A percentile compares a stretch with the other conserved stretches of the same genome.
phyloP scores from a whole-genome alignment of 371 early-diverging fungal species.

The Polyrhizophydium stewartii region DNA sequence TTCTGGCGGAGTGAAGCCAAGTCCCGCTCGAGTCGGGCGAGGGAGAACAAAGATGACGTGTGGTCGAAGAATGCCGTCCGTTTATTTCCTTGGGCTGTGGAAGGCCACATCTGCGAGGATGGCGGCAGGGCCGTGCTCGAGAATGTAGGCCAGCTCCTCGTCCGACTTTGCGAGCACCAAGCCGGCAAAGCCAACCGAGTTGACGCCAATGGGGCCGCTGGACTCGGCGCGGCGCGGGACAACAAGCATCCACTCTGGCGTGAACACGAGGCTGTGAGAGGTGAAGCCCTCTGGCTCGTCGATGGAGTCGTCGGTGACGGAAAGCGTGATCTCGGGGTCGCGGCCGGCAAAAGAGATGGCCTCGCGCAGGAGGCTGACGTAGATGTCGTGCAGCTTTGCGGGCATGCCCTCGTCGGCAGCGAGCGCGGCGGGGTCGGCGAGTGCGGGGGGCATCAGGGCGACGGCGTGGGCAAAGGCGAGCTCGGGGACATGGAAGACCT shows the following conservation, averaged over 20 bases:
- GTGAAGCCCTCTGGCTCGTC: background rate
- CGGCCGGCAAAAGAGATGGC: conserved; percentile 10
- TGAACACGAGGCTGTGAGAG: conserved; percentile 68
- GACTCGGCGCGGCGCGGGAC: conserved; percentile 60
- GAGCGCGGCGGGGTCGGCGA: no score
- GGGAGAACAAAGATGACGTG: no score
- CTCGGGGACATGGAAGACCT: conserved; percentile 2
- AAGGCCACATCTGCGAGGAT: conserved; percentile 8
- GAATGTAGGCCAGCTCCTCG: conserved; percentile 47
- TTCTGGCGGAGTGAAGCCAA: background rate
- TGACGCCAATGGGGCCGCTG: conserved; percentile 43
- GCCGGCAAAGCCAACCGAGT: conserved; percentile 71
- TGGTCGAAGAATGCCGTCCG: no score
- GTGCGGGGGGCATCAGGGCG: conserved; percentile 7
- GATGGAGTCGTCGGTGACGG: background rate
- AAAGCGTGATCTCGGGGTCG: conserved; percentile 9
- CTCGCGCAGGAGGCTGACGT: background rate
- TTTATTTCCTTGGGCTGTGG: no score
- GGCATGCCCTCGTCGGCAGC: background rate
- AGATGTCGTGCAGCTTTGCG: conserved; percentile 3
- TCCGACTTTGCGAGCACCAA: conserved; percentile 53
- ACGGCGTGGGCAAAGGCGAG: conserved; percentile 21
- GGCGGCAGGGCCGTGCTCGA: conserved; percentile 15
- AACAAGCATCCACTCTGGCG: conserved; percentile 65
- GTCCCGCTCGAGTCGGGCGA: no score